Evolutionary conservation across 208 protist species (phyloP).

Genomic region (Leishmania major): DNA sequence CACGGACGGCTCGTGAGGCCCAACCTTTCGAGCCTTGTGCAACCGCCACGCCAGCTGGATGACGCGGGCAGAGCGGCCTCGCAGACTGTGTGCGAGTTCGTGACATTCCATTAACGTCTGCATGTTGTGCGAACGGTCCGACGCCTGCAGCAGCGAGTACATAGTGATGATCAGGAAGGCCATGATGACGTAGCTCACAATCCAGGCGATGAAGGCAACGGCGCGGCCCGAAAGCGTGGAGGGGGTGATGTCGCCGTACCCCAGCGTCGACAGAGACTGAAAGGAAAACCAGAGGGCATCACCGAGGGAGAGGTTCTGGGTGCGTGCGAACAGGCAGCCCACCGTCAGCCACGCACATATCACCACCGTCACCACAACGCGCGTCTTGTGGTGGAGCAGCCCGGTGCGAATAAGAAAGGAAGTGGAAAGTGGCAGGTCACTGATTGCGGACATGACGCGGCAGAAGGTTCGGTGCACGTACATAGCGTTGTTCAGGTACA

Average conservation of each 20-base stretch:
- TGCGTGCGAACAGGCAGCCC: constrained; percentile 52
- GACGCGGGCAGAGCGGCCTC: constrained; percentile 45
- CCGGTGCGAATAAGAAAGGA: constrained; percentile 73
- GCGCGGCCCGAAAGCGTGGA: constrained; percentile 43
- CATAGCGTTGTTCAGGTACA: constrained; percentile 71
- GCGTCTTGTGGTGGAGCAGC: constrained; percentile 45
- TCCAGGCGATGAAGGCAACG: constrained; percentile 56
- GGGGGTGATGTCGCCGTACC: constrained; percentile 80
- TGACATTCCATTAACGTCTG: constrained; percentile 54
- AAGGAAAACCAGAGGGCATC: constrained; percentile 84
- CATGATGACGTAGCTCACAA: constrained; percentile 55
- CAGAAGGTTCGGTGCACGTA: constrained; percentile 77
- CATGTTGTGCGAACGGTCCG: constrained; percentile 53
- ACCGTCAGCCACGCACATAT: constrained; percentile 51
- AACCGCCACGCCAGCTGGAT: constrained; percentile 65
- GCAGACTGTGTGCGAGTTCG: constrained; percentile 47
- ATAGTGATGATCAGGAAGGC: constrained; percentile 27
- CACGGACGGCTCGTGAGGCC: constrained; percentile 16
- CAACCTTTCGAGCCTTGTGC: constrained; percentile 33
- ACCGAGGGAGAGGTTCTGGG: constrained; percentile 41
- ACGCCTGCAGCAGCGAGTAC: constrained; percentile 34
- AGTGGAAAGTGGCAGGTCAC: constrained; percentile 49
- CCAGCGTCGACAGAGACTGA: constrained; percentile 73
- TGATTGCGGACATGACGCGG: constrained; percentile 61
- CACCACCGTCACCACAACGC: constrained; percentile 30